These are phyloP conservation scores for Myochromella boudieri DNA, from an alignment of 768 basidiomycete genomes.

Conservation along the genomic window DNA sequence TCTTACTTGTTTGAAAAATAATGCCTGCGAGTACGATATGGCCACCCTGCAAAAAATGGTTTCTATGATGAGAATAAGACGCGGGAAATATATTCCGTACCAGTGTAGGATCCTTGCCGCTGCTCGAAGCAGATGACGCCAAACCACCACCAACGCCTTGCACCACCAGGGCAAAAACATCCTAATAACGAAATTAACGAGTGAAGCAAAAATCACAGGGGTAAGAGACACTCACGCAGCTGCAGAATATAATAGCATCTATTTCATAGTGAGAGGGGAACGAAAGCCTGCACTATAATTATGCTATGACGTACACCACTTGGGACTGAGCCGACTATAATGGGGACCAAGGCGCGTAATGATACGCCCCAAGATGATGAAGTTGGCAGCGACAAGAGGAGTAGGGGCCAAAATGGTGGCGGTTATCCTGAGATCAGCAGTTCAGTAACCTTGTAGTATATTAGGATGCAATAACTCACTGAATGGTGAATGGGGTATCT, in stretches of 20 bases:
- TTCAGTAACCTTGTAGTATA: background rate
- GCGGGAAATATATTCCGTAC: background rate
- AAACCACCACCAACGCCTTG: conserved; percentile 63
- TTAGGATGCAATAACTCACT: background rate
- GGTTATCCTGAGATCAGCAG: conserved; percentile 29
- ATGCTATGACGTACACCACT: conserved; percentile 31
- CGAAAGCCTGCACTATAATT: background rate
- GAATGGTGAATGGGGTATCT: background rate
- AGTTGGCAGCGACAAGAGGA: conserved; percentile 55
- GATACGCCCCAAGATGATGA: conserved; percentile 49
- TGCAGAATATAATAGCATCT: conserved; percentile 40
- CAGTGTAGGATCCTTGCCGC: conserved; percentile 7
- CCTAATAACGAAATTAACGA: conserved; percentile 24
- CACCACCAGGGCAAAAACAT: conserved; percentile 58
- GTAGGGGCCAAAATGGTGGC: conserved; percentile 53
- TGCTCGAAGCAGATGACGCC: conserved; percentile 35
- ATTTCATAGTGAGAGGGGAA: background rate
- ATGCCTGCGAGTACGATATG: conserved; percentile 59
- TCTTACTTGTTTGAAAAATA: conserved; percentile 50
- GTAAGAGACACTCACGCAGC: conserved; percentile 23
- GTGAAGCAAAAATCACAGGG: background rate
- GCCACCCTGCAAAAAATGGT: conserved; percentile 15
- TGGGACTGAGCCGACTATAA: conserved; percentile 50
- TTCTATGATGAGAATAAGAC: background rate
- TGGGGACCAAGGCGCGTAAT: conserved; percentile 39